These are phyloP conservation scores for Gaillardinia entomophila DNA, from an alignment of 805 yeast genomes.

Conservation along the genomic window DNA sequence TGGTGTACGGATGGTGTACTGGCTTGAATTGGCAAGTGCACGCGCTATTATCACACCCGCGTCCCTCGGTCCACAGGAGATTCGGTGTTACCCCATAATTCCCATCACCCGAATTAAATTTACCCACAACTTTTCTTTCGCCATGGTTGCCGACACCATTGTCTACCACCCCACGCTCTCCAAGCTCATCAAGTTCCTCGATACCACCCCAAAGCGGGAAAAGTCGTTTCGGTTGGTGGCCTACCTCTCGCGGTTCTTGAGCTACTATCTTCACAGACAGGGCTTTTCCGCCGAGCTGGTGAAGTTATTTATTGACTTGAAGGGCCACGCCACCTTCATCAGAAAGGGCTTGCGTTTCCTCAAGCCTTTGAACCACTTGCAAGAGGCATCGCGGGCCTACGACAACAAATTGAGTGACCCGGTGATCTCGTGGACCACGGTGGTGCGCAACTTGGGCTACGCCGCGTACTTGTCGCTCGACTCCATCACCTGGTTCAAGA, in stretches of 20 bases:
- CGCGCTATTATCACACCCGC: too few species aligned
- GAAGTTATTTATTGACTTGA: conserved; percentile 48
- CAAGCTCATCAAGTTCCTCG: conserved; percentile 58
- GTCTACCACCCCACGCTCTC: conserved; percentile 69
- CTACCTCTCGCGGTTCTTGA: conserved; percentile 69
- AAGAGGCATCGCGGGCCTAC: conserved; percentile 59
- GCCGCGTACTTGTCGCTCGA: conserved; percentile 61
- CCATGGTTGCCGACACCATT: conserved; percentile 63
- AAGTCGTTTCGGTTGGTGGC: conserved; percentile 75
- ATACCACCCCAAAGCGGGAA: conserved; percentile 70
- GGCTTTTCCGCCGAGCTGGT: conserved; percentile 48
- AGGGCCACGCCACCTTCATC: conserved; percentile 57
- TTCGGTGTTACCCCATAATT: not conserved
- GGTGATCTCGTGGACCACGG: conserved; percentile 45
- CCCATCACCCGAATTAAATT: not conserved
- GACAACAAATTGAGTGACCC: conserved; percentile 69
- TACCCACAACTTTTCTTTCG: not conserved
- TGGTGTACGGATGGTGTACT: too few species aligned
- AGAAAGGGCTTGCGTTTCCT: conserved; percentile 82
- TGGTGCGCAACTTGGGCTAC: conserved; percentile 54
- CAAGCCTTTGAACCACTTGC: conserved; percentile 71
- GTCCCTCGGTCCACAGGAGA: not conserved
- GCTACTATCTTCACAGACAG: conserved; percentile 52
- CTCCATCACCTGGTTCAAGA: conserved; percentile 54
- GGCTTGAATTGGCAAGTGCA: too few species aligned